Evolutionary conservation across 2,329 filamentous ascomycete species (phyloP).

Genomic region (Botryotinia globosa): DNA sequence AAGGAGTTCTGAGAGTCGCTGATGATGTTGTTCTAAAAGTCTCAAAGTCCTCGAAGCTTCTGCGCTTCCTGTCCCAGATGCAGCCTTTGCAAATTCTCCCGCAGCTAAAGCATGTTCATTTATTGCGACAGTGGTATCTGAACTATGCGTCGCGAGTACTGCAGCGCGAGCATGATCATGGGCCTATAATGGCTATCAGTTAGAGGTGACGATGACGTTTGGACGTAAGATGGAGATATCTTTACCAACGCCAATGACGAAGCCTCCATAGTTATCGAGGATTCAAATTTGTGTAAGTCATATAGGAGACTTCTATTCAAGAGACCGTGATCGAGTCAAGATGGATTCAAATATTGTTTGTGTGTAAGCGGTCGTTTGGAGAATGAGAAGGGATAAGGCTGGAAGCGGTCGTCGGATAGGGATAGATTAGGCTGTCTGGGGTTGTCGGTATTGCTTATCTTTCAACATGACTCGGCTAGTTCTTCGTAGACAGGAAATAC

Average conservation of each 20-base stretch:
- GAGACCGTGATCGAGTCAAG: neutral
- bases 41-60: conserved; percentile 80
- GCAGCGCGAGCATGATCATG: conserved; percentile 88
- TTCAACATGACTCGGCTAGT: neutral
- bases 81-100: conserved; percentile 80
- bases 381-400: neutral
- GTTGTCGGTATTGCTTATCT: neutral
- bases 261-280: conserved; percentile 57
- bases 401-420: neutral
- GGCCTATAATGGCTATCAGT: conserved; percentile 51
- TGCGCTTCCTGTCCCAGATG: conserved; percentile 63
- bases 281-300: neutral
- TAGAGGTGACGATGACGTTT: conserved; percentile 25
- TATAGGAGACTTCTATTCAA: neutral
- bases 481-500: neutral
- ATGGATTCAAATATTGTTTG: neutral
- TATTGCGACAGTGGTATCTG: conserved; percentile 76
- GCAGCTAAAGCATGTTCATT: conserved; percentile 87
- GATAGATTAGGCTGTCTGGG: neutral
- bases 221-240: conserved; percentile 23
- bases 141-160: conserved; percentile 64
- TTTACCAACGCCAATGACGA: conserved; percentile 64
- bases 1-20: conserved; percentile 76
- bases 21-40: conserved; percentile 85
- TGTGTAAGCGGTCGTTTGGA: neutral